Conservation (phyloP, 202 grass and related monocot species). For the Panicum virgatum region DNA sequence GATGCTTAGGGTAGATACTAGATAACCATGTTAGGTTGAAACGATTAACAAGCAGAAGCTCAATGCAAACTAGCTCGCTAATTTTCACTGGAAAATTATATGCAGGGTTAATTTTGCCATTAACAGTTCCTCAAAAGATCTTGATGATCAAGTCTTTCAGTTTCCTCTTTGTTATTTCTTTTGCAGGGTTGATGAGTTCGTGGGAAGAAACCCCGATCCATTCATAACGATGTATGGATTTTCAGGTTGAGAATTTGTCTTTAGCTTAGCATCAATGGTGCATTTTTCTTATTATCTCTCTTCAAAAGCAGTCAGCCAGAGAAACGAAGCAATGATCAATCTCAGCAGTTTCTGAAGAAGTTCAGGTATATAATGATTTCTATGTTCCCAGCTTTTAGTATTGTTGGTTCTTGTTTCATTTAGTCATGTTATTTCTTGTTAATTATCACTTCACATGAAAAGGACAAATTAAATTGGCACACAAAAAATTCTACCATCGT, state of each 20-base stretch:
- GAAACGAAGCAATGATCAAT: conserved; percentile 42
- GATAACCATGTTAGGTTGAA: no score
- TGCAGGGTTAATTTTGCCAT: neutral
- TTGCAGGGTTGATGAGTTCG: conserved; percentile 81
- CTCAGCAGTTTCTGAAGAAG: conserved; percentile 46
- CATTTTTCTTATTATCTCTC: conserved; percentile 31
- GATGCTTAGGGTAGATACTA: neutral
- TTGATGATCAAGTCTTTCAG: neutral
- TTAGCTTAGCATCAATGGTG: conserved; percentile 22
- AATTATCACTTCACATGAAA: neutral
- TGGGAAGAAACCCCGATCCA: conserved; percentile 71
- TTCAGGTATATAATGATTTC: conserved; percentile 59
- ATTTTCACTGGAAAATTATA: neutral
- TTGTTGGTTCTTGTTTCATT: neutral
- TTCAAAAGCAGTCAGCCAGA: conserved; percentile 53
- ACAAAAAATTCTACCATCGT: no score
- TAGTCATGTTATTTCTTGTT: no score
- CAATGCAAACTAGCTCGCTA: neutral
- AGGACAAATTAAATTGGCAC: no score
- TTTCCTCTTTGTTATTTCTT: conserved; percentile 2
- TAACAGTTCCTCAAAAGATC: neutral
- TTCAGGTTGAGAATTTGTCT: conserved; percentile 54
- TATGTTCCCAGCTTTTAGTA: neutral
- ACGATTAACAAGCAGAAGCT: neutral
- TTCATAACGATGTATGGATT: conserved; percentile 82